Conservation (phyloP, 1,284 basidiomycete species). For the Gymnopus androsaceus region DNA sequence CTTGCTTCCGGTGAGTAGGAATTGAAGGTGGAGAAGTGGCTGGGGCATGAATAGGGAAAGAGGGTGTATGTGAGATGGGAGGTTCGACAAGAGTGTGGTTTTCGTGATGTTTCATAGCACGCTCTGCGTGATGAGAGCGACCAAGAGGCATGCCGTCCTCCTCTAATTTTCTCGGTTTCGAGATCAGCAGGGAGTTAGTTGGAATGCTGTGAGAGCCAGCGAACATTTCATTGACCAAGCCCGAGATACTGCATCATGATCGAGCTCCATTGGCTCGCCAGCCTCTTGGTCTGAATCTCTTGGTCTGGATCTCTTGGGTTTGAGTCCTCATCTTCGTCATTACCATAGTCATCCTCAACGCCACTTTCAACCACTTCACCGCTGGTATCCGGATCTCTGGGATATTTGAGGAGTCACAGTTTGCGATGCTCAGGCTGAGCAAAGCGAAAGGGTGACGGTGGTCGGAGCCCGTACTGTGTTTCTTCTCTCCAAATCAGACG, state of each 20-base stretch:
- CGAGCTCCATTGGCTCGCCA: constrained; percentile 25
- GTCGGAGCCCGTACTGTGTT: too few species aligned
- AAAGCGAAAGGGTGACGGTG: too few species aligned
- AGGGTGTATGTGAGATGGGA: constrained; percentile 31
- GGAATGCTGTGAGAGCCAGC: constrained; percentile 23
- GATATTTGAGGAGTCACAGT: too few species aligned
- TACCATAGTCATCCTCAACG: constrained; percentile 26
- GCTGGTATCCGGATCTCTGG: constrained; percentile 62
- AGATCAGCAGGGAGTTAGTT: constrained; percentile 48
- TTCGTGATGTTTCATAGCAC: constrained; percentile 37
- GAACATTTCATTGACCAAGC: constrained; percentile 65
- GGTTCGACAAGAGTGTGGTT: constrained; percentile 21
- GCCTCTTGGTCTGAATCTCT: constrained; percentile 29
- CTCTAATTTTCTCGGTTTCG: too few species aligned
- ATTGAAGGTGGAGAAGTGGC: constrained; percentile 18
- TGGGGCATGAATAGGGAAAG: constrained; percentile 27
- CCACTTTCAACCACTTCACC: constrained; percentile 44
- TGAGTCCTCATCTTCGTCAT: constrained; percentile 28
- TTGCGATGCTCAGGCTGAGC: too few species aligned
- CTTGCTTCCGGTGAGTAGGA: constrained; percentile 11
- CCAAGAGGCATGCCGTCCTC: constrained; percentile 69
- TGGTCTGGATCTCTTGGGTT: too few species aligned
- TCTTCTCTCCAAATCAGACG: too few species aligned
- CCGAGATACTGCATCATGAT: constrained; percentile 60
- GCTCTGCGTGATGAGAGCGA: constrained; percentile 65